Percentiles rank a stretch among this genome's conserved stretches.
Conservation (phyloP, 2,329 filamentous ascomycete species). For the Mollisia scopiformis region DNA sequence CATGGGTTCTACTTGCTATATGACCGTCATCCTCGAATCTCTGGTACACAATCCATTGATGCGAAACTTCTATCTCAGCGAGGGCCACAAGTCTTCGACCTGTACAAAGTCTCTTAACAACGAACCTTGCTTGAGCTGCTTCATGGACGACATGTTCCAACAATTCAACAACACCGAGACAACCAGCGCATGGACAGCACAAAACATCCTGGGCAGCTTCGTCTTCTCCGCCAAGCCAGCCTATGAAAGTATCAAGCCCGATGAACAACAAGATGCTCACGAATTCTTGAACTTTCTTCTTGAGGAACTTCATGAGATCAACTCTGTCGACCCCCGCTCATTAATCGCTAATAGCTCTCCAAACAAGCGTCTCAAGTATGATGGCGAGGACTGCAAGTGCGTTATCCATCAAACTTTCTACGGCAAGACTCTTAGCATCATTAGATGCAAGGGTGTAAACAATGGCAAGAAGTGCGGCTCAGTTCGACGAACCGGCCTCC, state of each 20-base stretch:
- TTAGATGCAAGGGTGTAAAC: slow-evolving; percentile 76
- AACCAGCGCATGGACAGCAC: slow-evolving; percentile 87
- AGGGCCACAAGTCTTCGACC: slow-evolving; percentile 80
- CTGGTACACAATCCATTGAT: slow-evolving; percentile 93
- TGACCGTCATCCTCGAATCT: slow-evolving; percentile 93
- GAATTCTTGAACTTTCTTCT: slow-evolving; percentile 97
- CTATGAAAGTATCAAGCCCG: slow-evolving; percentile 79
- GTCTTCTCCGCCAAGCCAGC: slow-evolving; percentile 82
- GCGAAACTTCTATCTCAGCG: slow-evolving; percentile 87
- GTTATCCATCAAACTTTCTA: slow-evolving; percentile 95
- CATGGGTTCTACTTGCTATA: slow-evolving; percentile 97
- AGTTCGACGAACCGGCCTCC: neutral
- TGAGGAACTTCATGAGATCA: slow-evolving; percentile 85
- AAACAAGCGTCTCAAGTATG: slow-evolving; percentile 9
- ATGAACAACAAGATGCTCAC: slow-evolving; percentile 94
- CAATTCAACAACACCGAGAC: slow-evolving; percentile 74
- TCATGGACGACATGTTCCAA: slow-evolving; percentile 75
- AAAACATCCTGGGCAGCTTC: slow-evolving; percentile 85
- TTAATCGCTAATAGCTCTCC: slow-evolving; percentile 4
- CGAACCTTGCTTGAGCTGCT: slow-evolving; percentile 67
- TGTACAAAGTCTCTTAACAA: slow-evolving; percentile 53
- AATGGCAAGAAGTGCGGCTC: neutral
- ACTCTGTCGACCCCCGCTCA: slow-evolving; percentile 55
- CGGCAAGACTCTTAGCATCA: slow-evolving; percentile 86
- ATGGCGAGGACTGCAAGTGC: slow-evolving; percentile 67